Conservation (phyloP, 805 yeast genomes). For the Ogataea ramenticola region DNA sequence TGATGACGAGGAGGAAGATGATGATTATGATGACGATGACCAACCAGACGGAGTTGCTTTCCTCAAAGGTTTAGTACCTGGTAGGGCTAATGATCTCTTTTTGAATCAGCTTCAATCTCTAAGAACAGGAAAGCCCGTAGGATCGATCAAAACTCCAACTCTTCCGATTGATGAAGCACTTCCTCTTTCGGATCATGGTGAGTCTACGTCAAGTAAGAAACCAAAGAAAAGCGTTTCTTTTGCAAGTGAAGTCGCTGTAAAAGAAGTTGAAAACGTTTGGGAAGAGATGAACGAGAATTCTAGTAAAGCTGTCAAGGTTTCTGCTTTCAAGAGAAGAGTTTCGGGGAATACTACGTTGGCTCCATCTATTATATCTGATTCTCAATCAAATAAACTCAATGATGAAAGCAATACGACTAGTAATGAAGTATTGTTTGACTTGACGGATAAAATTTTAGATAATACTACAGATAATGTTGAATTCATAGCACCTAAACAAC, state of each 20-base stretch:
- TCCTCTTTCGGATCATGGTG: background rate
- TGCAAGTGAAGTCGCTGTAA: constrained; percentile 45
- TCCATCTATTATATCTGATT: background rate
- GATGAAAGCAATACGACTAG: background rate
- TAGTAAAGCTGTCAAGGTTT: background rate
- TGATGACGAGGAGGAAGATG: constrained; percentile 18
- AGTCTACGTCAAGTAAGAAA: background rate
- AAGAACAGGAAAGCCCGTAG: background rate
- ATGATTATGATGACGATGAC: constrained; percentile 14
- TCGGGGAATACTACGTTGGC: background rate
- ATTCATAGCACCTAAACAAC: background rate
- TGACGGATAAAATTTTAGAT: background rate
- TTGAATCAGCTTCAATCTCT: constrained; percentile 17
- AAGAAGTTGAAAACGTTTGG: constrained; percentile 53
- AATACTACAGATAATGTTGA: background rate
- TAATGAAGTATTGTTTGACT: background rate
- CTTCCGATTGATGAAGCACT: background rate
- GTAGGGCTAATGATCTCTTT: background rate
- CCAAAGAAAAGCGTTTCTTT: constrained; percentile 45
- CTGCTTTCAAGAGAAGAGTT: constrained; percentile 1
- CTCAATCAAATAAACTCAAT: too few species aligned
- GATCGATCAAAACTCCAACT: background rate
- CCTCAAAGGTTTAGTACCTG: constrained; percentile 21
- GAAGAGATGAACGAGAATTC: constrained; percentile 25
- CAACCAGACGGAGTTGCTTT: constrained; percentile 16